Conservation (phyloP, 2,329 filamentous ascomycete genomes). For the Botrytis byssoidea region DNA sequence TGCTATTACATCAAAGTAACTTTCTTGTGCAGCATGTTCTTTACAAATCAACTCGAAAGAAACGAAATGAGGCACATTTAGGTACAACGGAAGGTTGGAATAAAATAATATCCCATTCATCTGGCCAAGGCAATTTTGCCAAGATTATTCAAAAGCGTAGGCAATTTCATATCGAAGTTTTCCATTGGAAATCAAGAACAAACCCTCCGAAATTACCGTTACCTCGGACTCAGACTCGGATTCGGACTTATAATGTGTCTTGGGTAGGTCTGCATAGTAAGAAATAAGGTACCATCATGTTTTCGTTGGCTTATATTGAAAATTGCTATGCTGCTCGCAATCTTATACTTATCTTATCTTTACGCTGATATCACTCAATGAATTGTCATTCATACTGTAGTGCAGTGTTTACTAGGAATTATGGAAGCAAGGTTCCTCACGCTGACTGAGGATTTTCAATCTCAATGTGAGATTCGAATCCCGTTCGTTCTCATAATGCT, state of each 20-base stretch:
- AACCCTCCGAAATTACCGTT: conserved; percentile 8
- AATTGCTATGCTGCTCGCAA: background rate
- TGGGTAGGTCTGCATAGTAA: background rate
- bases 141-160: background rate
- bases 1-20: background rate
- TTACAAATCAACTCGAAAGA: background rate
- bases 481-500: background rate
- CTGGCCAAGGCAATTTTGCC: background rate
- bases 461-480: background rate
- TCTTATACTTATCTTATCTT: background rate
- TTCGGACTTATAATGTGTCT: background rate
- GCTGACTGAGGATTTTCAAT: background rate
- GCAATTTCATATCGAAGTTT: background rate
- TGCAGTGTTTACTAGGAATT: background rate
- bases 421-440: background rate
- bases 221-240: conserved; percentile 1
- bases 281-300: conserved; percentile 5
- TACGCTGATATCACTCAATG: background rate
- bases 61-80: background rate
- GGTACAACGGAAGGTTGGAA: conserved; percentile 5
- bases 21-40: background rate
- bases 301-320: conserved; percentile 5
- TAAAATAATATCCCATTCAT: background rate
- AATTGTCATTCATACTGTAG: background rate
- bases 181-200: conserved; percentile 2